phyloP scores from a whole-genome alignment of 305 asterid genomes.

The Galium porrigens region DNA sequence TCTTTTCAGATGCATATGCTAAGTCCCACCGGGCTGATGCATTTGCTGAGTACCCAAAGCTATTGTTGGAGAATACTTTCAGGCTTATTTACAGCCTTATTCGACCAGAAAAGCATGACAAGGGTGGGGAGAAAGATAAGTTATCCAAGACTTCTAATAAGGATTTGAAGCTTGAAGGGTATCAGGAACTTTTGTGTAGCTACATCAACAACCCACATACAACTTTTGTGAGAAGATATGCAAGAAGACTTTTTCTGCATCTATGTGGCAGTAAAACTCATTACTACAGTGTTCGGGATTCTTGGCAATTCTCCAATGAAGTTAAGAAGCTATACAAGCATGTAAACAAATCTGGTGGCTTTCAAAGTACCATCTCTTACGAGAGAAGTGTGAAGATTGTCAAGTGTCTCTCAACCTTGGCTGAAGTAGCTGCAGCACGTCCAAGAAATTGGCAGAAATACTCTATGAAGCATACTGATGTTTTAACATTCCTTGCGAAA shows the following conservation, averaged over 20 bases:
- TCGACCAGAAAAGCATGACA: conserved; percentile 97
- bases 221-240: conserved; percentile 75
- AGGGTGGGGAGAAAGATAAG: conserved; percentile 87
- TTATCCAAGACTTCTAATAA: conserved; percentile 43
- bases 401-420: conserved; percentile 73
- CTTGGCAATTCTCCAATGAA: conserved; percentile 92
- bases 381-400: conserved; percentile 95
- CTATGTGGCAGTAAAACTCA: conserved; percentile 97
- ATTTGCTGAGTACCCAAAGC: conserved; percentile 78
- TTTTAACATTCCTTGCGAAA: conserved; percentile 64
- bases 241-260: conserved; percentile 91
- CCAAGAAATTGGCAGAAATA: conserved; percentile 99
- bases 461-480: conserved; percentile 68
- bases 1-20: conserved; percentile 85
- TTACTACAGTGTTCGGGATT: conserved; percentile 85
- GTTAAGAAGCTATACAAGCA: conserved; percentile 81
- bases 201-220: conserved; percentile 91
- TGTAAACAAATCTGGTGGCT: conserved; percentile 83
- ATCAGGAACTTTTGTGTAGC: conserved; percentile 93
- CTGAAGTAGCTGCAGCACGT: conserved; percentile 89
- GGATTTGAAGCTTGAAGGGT: conserved; percentile 93
- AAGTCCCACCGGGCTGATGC: conserved; percentile 85
- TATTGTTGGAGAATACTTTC: conserved; percentile 79
- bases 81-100: conserved; percentile 84
- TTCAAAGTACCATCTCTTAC: conserved; percentile 70